Conservation (phyloP, 768 basidiomycete species). For the Suillus spraguei region DNA sequence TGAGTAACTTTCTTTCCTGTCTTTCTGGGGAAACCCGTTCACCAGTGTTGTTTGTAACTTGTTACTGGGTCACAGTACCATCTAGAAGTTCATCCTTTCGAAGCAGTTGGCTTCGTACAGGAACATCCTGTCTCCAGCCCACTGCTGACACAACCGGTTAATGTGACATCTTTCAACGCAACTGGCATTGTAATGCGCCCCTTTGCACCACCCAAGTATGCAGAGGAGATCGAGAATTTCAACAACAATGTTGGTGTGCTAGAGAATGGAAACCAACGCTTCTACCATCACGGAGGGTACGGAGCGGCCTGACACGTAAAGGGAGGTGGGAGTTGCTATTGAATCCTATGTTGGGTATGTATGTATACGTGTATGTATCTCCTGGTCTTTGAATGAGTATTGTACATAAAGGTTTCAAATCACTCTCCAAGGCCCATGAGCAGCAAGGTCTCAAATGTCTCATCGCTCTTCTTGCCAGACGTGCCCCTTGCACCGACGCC, state of each 20-base stretch:
- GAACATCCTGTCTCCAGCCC: constrained; percentile 24
- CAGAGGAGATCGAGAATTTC: constrained; percentile 46
- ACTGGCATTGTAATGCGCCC: constrained; percentile 44
- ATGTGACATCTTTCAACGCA: constrained; percentile 41
- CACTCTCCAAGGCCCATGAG: constrained; percentile 37
- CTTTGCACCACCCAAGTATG: constrained; percentile 56
- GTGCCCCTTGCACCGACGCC: constrained; percentile 58
- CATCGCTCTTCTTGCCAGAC: constrained; percentile 52
- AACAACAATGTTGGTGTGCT: constrained; percentile 53
- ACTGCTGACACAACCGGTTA: constrained; percentile 43
- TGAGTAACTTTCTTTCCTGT: constrained; percentile 28
- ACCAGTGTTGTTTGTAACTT: neutral
- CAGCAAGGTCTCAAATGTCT: constrained; percentile 72
- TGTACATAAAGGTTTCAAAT: neutral
- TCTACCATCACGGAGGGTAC: constrained; percentile 28
- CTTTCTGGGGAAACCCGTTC: neutral
- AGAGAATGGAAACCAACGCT: constrained; percentile 60
- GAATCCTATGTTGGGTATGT: neutral
- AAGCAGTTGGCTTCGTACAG: constrained; percentile 44
- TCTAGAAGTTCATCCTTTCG: constrained; percentile 44
- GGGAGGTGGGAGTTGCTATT: neutral
- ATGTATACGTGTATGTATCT: neutral
- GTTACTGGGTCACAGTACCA: constrained; percentile 40
- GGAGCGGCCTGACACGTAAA: constrained; percentile 1
- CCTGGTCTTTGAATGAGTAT: neutral